Percentiles rank a stretch among this genome's conserved stretches.
These are phyloP conservation scores for Crucibulum cyathiforme DNA, from an alignment of 1,284 basidiomycete genomes.

Conservation along the genomic window DNA sequence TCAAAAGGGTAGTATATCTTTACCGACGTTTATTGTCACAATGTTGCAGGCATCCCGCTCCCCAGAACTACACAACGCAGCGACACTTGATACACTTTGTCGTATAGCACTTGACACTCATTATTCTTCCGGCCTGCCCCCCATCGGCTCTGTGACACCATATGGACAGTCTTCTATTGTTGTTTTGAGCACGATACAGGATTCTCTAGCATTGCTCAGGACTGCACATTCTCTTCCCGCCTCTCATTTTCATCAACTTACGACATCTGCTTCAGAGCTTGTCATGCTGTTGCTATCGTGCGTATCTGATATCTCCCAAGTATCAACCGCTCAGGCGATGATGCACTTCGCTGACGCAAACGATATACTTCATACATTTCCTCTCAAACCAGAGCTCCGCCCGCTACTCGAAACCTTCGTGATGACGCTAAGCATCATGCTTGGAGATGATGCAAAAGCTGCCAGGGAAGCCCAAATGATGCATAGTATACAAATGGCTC, in stretches of 20 bases:
- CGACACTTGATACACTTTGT: slow-evolving; percentile 73
- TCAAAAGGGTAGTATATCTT: slow-evolving; percentile 58
- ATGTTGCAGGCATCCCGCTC: slow-evolving; percentile 56
- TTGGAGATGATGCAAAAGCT: slow-evolving; percentile 72
- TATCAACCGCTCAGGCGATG: slow-evolving; percentile 64
- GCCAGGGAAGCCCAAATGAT: slow-evolving; percentile 71
- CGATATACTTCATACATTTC: slow-evolving; percentile 58
- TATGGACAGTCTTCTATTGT: slow-evolving; percentile 51
- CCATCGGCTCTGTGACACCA: slow-evolving; percentile 59
- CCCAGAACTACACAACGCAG: slow-evolving; percentile 60
- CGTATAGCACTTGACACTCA: slow-evolving; percentile 66
- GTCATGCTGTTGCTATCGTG: slow-evolving; percentile 64
- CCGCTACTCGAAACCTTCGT: slow-evolving; percentile 65
- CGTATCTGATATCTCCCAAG: slow-evolving; percentile 62
- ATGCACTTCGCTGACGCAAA: slow-evolving; percentile 59
- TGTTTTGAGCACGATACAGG: slow-evolving; percentile 61
- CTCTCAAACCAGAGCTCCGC: slow-evolving; percentile 55
- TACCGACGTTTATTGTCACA: slow-evolving; percentile 63
- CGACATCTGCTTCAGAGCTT: slow-evolving; percentile 65
- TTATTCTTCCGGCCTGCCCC: slow-evolving; percentile 59
- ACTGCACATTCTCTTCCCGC: slow-evolving; percentile 62
- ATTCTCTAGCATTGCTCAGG: slow-evolving; percentile 63
- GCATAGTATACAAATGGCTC: slow-evolving; percentile 62
- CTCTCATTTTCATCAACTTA: slow-evolving; percentile 66
- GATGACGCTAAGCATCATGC: slow-evolving; percentile 60